Evolutionary conservation across 805 yeast species (phyloP).

Genomic region (Tetrapisispora pingtungensis): DNA sequence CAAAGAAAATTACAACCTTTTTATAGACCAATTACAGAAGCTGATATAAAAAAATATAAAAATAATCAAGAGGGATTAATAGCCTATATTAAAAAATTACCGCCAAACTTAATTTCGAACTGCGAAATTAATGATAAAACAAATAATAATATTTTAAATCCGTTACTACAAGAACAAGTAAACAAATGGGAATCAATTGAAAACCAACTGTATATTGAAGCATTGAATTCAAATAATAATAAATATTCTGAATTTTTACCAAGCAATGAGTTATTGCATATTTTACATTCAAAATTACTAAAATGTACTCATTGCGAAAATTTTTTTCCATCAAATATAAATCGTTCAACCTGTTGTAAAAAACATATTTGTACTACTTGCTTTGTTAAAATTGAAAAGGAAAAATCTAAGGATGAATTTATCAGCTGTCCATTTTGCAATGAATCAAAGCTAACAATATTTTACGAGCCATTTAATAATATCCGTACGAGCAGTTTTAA

Average conservation of each 20-base stretch:
- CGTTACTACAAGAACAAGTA: neutral
- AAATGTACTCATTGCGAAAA: constrained; percentile 95
- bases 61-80: neutral
- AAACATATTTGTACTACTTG: constrained; percentile 51
- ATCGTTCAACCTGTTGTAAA: constrained; percentile 1
- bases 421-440: neutral
- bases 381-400: constrained; percentile 78
- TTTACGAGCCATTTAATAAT: neutral
- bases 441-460: neutral
- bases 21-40: constrained; percentile 31
- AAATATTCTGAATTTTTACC: neutral
- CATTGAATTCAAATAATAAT: neutral
- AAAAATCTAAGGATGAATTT: constrained; percentile 44
- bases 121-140: neutral
- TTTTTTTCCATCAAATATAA: constrained; percentile 23
- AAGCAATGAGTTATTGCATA: constrained; percentile 34
- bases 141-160: neutral
- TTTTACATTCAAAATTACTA: constrained; percentile 53
- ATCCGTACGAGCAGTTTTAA: neutral
- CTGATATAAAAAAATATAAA: neutral
- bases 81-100: neutral
- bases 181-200: neutral
- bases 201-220: neutral
- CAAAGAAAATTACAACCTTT: constrained; percentile 77
- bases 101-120: neutral